phyloP scores from a whole-genome alignment of 371 early-diverging fungal genomes.

The Basidiobolus meristosporus region DNA sequence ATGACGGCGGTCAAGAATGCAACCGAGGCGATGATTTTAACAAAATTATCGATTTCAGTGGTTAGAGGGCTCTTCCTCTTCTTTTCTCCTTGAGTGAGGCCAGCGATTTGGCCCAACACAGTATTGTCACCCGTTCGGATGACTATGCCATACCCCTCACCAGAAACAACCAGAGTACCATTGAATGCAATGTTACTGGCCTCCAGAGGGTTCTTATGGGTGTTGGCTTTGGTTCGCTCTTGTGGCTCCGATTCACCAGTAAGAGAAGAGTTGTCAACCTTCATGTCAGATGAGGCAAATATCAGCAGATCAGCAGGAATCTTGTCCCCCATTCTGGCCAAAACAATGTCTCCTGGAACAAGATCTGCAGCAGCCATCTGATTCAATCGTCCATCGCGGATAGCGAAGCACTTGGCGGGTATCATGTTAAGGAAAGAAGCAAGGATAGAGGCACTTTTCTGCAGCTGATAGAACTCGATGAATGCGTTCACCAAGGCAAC shows the following conservation, averaged over 20 bases:
- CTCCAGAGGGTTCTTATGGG: conserved; percentile 60
- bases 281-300: conserved; percentile 54
- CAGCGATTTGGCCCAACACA: conserved; percentile 86
- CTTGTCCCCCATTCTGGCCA: conserved; percentile 80
- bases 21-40: conserved; percentile 65
- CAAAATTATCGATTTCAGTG: conserved; percentile 62
- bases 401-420: conserved; percentile 52
- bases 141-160: conserved; percentile 83
- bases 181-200: conserved; percentile 79
- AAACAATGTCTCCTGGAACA: conserved; percentile 77
- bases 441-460: conserved; percentile 64
- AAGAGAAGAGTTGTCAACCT: conserved; percentile 92
- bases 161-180: conserved; percentile 68
- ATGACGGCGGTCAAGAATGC: conserved; percentile 52
- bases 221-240: conserved; percentile 34
- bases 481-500: conserved; percentile 79
- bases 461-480: conserved; percentile 82
- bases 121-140: conserved; percentile 81
- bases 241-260: conserved; percentile 93
- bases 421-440: conserved; percentile 84
- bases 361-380: conserved; percentile 46
- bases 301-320: conserved; percentile 77
- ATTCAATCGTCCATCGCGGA: conserved; percentile 48
- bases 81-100: conserved; percentile 57
- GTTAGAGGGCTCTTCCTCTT: conserved; percentile 49